Percentiles rank a stretch among this genome's conserved stretches.
Conservation (phyloP, 2,329 filamentous ascomycete genomes). For the Verticillium dahliae region DNA sequence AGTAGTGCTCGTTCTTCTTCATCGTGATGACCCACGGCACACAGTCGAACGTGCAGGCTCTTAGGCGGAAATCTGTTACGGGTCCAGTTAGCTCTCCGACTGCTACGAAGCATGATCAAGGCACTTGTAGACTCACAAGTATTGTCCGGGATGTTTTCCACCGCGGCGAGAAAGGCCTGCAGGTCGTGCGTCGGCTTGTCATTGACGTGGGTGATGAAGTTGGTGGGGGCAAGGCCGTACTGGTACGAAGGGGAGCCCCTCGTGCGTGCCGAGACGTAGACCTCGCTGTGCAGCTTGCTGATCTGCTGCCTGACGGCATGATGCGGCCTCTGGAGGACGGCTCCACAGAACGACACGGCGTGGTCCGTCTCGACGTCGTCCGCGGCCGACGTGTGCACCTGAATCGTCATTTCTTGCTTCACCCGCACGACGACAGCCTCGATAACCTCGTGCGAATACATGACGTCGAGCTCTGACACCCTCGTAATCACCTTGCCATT, state of each 20-base stretch:
- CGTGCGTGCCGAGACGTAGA: slow-evolving; percentile 86
- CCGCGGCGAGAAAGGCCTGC: slow-evolving; percentile 71
- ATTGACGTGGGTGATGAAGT: slow-evolving; percentile 96
- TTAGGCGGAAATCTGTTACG: slow-evolving; percentile 74
- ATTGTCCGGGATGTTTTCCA: slow-evolving; percentile 87
- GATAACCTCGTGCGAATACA: slow-evolving; percentile 83
- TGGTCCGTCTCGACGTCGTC: slow-evolving; percentile 89
- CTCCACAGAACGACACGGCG: slow-evolving; percentile 91
- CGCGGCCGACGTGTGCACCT: slow-evolving; percentile 78
- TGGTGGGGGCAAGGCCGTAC: slow-evolving; percentile 89
- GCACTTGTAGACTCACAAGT: slow-evolving; percentile 55
- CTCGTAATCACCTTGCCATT: slow-evolving; percentile 91
- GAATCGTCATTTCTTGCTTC: slow-evolving; percentile 69
- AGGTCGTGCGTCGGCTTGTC: slow-evolving; percentile 78
- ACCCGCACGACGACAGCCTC: slow-evolving; percentile 84
- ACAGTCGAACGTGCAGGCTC: slow-evolving; percentile 97
- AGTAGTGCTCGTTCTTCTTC: slow-evolving; percentile 99
- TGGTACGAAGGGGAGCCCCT: slow-evolving; percentile 80
- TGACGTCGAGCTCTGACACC: slow-evolving; percentile 87
- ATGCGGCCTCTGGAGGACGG: slow-evolving; percentile 86
- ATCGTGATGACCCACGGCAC: slow-evolving; percentile 99
- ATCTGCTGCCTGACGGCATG: slow-evolving; percentile 97
- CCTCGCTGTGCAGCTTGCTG: slow-evolving; percentile 89
- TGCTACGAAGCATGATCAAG: not conserved
- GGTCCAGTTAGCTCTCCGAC: not conserved